Percentiles rank a stretch among this genome's conserved stretches.
phyloP scores from a whole-genome alignment of 495 filamentous ascomycete species.

The Trichoderma gamsii region DNA sequence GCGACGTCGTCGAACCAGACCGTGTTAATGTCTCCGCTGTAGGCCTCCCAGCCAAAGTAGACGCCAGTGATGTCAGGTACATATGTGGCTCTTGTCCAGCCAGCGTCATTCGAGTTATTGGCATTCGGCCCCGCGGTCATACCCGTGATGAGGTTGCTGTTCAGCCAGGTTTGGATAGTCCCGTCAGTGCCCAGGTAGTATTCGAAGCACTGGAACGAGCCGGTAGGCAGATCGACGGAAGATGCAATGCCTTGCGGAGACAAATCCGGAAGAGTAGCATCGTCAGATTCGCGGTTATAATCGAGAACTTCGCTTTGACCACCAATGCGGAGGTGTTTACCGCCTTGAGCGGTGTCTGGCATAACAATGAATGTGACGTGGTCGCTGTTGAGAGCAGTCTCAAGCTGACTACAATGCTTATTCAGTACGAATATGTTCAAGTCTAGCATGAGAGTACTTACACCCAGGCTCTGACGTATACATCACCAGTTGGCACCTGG shows the following conservation, averaged over 20 bases:
- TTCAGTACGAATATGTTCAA: neutral
- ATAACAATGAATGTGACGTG: constrained; percentile 58
- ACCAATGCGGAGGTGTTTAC: constrained; percentile 51
- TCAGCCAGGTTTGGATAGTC: constrained; percentile 52
- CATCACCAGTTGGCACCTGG: constrained; percentile 47
- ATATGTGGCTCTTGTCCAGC: constrained; percentile 41
- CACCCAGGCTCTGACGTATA: constrained; percentile 50
- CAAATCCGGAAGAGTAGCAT: constrained; percentile 54
- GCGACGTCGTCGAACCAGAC: constrained; percentile 54
- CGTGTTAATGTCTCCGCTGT: constrained; percentile 51
- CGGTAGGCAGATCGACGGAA: constrained; percentile 42
- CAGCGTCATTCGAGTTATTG: constrained; percentile 43
- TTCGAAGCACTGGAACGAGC: constrained; percentile 50
- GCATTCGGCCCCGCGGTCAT: constrained; percentile 40
- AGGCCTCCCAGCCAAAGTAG: constrained; percentile 57
- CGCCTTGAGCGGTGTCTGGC: constrained; percentile 49
- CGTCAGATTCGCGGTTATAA: constrained; percentile 56
- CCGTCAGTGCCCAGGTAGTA: constrained; percentile 52
- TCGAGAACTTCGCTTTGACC: constrained; percentile 52
- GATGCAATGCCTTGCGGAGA: constrained; percentile 50
- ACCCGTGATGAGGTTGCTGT: constrained; percentile 41
- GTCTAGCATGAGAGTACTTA: constrained; percentile 31
- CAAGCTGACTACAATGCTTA: constrained; percentile 16
- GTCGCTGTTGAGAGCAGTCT: constrained; percentile 43
- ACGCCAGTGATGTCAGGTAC: constrained; percentile 46